Conservation (phyloP, 768 basidiomycete species). For the Leucogyrophana mollusca region DNA sequence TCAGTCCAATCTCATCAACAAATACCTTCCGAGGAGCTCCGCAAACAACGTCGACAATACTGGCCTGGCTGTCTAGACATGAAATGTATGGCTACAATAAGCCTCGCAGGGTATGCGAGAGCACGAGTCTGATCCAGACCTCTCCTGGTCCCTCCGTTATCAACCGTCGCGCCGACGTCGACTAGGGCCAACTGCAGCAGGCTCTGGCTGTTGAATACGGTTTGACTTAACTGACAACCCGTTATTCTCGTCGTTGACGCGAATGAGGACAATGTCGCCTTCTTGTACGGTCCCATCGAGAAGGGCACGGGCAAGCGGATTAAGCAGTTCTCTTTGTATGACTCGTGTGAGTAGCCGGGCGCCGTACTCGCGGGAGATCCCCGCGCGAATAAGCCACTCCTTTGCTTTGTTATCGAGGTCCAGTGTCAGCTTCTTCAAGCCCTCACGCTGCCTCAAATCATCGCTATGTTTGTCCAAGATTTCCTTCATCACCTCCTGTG, state of each 20-base stretch:
- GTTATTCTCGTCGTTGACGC: neutral
- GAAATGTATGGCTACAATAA: no score
- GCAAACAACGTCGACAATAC: no score
- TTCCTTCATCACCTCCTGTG: slow-evolving; percentile 33
- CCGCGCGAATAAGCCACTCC: slow-evolving; percentile 25
- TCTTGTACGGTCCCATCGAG: slow-evolving; percentile 44
- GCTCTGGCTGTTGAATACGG: no score
- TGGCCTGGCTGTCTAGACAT: no score
- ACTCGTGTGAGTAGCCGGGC: slow-evolving; percentile 47
- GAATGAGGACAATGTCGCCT: slow-evolving; percentile 29
- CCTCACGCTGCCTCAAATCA: slow-evolving; percentile 42
- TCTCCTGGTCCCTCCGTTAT: no score
- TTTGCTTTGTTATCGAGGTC: slow-evolving; percentile 36
- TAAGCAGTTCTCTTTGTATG: slow-evolving; percentile 49
- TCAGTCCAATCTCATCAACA: no score
- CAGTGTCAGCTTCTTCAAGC: slow-evolving; percentile 38
- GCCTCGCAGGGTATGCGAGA: no score
- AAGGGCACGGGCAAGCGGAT: slow-evolving; percentile 44
- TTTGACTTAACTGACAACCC: neutral
- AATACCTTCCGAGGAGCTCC: no score
- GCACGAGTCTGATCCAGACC: no score
- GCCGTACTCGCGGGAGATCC: slow-evolving; percentile 39
- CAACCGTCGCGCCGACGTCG: no score
- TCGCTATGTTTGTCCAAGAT: slow-evolving; percentile 44
- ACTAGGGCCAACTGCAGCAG: no score